phyloP scores from a whole-genome alignment of 2,329 filamentous ascomycete species.

The Ophiostoma novo-ulmi region DNA sequence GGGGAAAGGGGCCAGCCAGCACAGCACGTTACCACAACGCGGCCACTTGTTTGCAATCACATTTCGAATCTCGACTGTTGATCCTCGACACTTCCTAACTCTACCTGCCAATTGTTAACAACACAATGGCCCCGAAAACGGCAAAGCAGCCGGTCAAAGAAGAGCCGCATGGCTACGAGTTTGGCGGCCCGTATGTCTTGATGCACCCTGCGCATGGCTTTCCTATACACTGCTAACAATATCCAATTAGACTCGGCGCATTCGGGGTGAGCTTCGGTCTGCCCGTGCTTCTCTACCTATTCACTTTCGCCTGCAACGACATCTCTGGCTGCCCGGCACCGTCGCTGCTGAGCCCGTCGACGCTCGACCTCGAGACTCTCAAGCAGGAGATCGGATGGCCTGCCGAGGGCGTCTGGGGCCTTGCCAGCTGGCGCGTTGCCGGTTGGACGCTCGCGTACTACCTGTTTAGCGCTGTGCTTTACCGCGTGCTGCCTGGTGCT shows the following conservation, averaged over 20 bases:
- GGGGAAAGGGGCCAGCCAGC: constrained; percentile 1
- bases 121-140: constrained; percentile 21
- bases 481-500: constrained; percentile 69
- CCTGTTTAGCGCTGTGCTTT: constrained; percentile 65
- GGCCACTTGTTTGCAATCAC: not conserved
- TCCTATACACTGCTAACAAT: not conserved
- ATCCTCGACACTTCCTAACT: not conserved
- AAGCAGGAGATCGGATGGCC: constrained; percentile 82
- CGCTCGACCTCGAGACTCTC: constrained; percentile 64
- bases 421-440: constrained; percentile 65
- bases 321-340: constrained; percentile 85
- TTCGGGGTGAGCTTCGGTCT: constrained; percentile 73
- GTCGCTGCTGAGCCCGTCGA: constrained; percentile 67
- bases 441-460: constrained; percentile 75
- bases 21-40: not conserved
- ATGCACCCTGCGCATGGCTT: not conserved
- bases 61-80: not conserved
- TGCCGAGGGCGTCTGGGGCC: constrained; percentile 59
- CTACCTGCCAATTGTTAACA: not conserved
- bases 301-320: constrained; percentile 87
- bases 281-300: constrained; percentile 70
- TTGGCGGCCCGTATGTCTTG: constrained; percentile 46
- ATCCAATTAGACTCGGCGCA: constrained; percentile 60
- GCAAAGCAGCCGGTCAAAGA: constrained; percentile 15
- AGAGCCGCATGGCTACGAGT: constrained; percentile 44